Percentiles rank a stretch among this genome's conserved stretches.
Evolutionary conservation across 2,329 filamentous ascomycete species (phyloP).

Genomic region (Apiospora malaysiana): DNA sequence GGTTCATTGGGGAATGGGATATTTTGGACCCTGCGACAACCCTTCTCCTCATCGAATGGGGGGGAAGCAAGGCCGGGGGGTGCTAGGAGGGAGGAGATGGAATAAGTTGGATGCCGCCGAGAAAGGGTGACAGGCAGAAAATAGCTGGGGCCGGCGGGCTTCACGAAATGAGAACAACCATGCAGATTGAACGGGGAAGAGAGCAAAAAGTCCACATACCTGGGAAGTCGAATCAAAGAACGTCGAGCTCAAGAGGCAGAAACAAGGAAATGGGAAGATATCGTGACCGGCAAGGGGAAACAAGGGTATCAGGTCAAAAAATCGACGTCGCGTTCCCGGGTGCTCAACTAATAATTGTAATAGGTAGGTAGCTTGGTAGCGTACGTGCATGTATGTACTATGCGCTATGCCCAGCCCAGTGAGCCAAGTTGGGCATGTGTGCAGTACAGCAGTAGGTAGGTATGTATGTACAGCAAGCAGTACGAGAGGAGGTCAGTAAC

Average conservation of each 20-base stretch:
- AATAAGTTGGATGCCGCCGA: conserved; percentile 18
- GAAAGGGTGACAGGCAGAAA: conserved; percentile 16
- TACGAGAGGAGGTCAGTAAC: background rate
- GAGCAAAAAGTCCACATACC: conserved; percentile 14
- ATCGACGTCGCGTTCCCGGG: conserved; percentile 9
- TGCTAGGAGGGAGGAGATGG: conserved; percentile 17
- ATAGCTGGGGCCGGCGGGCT: conserved; percentile 17
- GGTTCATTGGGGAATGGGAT: conserved; percentile 17
- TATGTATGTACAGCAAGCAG: background rate
- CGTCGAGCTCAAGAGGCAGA: background rate
- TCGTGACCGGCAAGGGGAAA: conserved; percentile 12
- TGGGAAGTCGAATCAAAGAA: conserved; percentile 15
- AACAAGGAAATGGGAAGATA: conserved; percentile 19
- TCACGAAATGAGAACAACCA: conserved; percentile 19
- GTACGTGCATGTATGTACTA: conserved; percentile 12
- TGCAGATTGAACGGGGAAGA: conserved; percentile 4
- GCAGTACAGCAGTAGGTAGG: background rate
- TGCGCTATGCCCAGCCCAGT: background rate
- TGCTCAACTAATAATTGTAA: conserved; percentile 17
- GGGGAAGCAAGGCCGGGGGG: background rate
- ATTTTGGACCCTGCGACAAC: conserved; percentile 18
- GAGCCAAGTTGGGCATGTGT: background rate
- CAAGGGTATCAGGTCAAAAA: conserved; percentile 19
- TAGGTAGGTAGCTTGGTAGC: no score
- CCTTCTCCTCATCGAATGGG: conserved; percentile 18